Evolutionary conservation across 495 filamentous ascomycete species (phyloP).

Genomic region (Neurospora terricola): DNA sequence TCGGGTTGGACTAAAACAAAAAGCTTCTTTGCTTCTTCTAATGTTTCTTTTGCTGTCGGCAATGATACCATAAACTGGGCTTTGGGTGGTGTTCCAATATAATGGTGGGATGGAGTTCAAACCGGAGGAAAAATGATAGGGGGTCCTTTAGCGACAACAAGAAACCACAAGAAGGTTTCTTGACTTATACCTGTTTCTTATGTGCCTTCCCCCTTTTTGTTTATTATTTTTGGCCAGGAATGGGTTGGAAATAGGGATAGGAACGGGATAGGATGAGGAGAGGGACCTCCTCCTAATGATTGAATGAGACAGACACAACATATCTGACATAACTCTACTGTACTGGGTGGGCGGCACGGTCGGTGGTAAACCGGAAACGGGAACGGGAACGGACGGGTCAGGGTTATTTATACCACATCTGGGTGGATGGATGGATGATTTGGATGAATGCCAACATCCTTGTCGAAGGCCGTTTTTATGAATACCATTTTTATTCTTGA

Average conservation of each 20-base stretch:
- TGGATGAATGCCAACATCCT: neutral
- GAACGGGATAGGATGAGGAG: neutral
- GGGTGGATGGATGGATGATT: neutral
- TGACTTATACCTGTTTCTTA: neutral
- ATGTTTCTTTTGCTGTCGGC: neutral
- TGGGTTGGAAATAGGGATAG: neutral
- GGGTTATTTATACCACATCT: neutral
- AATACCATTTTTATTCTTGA: neutral
- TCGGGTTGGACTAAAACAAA: neutral
- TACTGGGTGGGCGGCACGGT: neutral
- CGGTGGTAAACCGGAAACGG: neutral
- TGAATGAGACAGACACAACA: neutral
- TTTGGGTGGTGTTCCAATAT: neutral
- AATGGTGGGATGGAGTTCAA: neutral
- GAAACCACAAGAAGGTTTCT: neutral
- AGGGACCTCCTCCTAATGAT: neutral
- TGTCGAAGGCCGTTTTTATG: neutral
- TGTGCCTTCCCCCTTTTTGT: neutral
- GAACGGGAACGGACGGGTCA: neutral
- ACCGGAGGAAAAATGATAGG: neutral
- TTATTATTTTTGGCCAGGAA: conserved; percentile 1
- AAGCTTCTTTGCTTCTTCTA: neutral
- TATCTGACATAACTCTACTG: neutral
- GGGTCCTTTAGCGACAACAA: neutral
- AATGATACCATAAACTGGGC: neutral